Percentiles rank a stretch among this genome's conserved stretches.
Evolutionary conservation across 441 rosid genomes (phyloP).

Genomic region (Gossypium davidsonii): DNA sequence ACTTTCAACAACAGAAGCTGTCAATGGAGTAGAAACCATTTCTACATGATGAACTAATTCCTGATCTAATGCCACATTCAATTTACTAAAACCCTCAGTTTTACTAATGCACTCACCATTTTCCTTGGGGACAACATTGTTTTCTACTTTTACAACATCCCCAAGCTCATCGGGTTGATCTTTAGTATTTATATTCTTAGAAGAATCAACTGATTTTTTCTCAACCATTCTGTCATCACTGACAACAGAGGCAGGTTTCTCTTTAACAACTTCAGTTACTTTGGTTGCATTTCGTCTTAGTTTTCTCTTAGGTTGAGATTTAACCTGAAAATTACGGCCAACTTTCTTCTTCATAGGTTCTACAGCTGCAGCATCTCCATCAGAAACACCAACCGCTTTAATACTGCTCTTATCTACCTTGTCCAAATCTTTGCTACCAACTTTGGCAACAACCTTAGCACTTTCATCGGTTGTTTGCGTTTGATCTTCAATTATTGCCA

Average conservation of each 20-base stretch:
- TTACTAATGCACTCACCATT: conserved; percentile 14
- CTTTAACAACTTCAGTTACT: conserved; percentile 9
- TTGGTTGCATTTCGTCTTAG: neutral
- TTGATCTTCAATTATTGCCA: conserved; percentile 3
- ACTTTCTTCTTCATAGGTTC: conserved; percentile 22
- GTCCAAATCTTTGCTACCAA: conserved; percentile 4
- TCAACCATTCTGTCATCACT: conserved; percentile 13
- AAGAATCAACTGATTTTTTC: conserved; percentile 11
- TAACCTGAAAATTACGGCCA: conserved; percentile 1
- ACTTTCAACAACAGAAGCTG: conserved; percentile 4
- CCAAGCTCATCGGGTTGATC: conserved; percentile 19
- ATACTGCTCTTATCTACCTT: conserved; percentile 13
- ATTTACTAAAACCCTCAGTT: neutral
- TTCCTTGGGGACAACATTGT: conserved; percentile 11
- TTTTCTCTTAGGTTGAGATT: conserved; percentile 6
- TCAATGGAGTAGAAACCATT: conserved; percentile 7
- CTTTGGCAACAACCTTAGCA: neutral
- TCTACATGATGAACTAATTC: conserved; percentile 15
- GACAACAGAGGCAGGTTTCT: conserved; percentile 11
- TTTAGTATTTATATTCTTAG: conserved; percentile 13
- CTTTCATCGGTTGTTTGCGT: neutral
- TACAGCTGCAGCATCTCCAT: conserved; percentile 7
- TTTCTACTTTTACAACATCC: conserved; percentile 17
- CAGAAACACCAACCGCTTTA: conserved; percentile 6
- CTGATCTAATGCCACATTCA: neutral